Evolutionary conservation across 495 filamentous ascomycete genomes (phyloP), one percentile per base, ranked within the genome.

Genomic region (Penicillium diatomitis): DNA sequence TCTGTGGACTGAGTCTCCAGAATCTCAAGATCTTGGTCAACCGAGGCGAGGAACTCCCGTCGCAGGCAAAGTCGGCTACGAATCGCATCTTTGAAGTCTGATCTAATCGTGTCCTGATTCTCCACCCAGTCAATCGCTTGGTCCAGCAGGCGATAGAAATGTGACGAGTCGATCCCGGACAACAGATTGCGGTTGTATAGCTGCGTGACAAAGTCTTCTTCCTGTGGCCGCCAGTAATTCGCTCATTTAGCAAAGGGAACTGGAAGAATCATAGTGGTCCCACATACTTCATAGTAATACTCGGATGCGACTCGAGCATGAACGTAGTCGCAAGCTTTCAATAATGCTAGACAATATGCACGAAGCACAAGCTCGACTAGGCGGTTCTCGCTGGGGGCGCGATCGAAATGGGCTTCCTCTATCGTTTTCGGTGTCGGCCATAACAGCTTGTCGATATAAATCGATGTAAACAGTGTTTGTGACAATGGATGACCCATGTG

Each of bases 161-260:
- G 70, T 4, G 71, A 65, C 5, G 65, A 57, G 32, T 81, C 74
- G 35, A 90, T 73, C 4, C 75, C 64, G 34, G 82, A 77, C 30
- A 97, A 68, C 0, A 99, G 75, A 38, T 75, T 77, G 30, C 90
- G 79, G 52, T 88, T 84, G 62, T 91, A 97, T 0, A 90, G 80
- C 62, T 94, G 88, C 4, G 86, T 87, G 27, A 90, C 86, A 55
- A 97, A 96, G 57, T 98, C 92, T 67, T 98, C 92, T 69, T 98
- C 92, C 86, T 94, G 55, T 38, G 41, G 20, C 20, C 47, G 35
- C 32, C 41, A 44, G 4, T 30, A 42, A 41, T 10, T 30, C 40
- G 29, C 41, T 27, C 36, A 27, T 6, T 50, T 11, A 46, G 39
- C 30, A 43, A 41, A 11, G 9, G 39, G 41, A 37, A 37, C 37